Evolutionary conservation across 768 basidiomycete species (phyloP).

Genomic region (Rhodotorula diobovata): DNA sequence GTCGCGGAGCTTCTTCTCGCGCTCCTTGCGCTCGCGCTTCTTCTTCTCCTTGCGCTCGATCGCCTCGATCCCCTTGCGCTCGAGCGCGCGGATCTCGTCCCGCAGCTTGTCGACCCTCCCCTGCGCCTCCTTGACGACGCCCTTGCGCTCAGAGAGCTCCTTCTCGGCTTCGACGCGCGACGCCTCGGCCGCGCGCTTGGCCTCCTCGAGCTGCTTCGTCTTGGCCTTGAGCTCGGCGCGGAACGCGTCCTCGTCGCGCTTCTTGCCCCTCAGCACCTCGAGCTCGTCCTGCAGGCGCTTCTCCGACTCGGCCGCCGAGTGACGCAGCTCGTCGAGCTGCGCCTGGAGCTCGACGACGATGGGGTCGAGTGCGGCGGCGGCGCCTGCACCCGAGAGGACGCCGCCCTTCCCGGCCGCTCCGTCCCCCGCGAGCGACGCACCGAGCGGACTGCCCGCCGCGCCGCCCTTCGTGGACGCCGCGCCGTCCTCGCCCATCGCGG

Average conservation of each 20-base stretch:
- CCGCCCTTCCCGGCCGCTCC: no score
- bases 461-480: background rate
- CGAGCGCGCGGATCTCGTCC: conserved; percentile 51
- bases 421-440: no score
- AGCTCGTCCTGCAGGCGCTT: conserved; percentile 67
- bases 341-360: conserved; percentile 64
- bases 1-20: conserved; percentile 59
- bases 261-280: conserved; percentile 64
- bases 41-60: conserved; percentile 42
- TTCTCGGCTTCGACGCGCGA: conserved; percentile 80
- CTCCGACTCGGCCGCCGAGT: conserved; percentile 59
- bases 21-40: conserved; percentile 53
- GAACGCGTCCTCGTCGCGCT: conserved; percentile 74
- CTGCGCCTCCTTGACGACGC: conserved; percentile 51
- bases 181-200: conserved; percentile 74
- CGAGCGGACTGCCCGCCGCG: background rate
- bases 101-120: conserved; percentile 44
- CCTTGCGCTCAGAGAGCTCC: conserved; percentile 59
- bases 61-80: conserved; percentile 40
- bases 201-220: conserved; percentile 80
- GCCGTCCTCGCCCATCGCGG: background rate
- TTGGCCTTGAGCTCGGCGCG: conserved; percentile 74
- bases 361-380: conserved; percentile 13
- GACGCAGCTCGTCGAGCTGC: conserved; percentile 64
- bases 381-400: no score